phyloP scores from a whole-genome alignment of 139 green algal species.

The Tetraselmis striata region DNA sequence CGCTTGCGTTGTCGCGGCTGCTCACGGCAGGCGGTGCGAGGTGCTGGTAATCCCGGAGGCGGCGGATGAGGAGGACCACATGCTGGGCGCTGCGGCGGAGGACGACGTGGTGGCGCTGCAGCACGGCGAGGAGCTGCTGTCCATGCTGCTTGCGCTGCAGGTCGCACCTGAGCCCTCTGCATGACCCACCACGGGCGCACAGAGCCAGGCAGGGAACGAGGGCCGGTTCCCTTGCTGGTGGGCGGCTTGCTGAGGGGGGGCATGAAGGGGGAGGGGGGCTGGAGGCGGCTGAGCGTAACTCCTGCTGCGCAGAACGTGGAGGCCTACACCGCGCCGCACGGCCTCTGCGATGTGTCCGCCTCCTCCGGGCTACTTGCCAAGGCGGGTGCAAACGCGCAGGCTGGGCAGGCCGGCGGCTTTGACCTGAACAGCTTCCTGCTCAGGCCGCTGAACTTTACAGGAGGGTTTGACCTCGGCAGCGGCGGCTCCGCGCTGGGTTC shows the following conservation, averaged over 20 bases:
- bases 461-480: no score
- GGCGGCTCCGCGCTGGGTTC: no score
- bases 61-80: not conserved
- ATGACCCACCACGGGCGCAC: no score
- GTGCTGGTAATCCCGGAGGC: not conserved
- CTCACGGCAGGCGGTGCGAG: not conserved
- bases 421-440: not conserved
- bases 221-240: no score
- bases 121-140: not conserved
- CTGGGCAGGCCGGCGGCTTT: not conserved
- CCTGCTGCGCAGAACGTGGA: not conserved
- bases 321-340: not conserved
- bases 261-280: no score
- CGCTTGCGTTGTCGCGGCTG: no score
- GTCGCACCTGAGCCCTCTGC: no score
- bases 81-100: not conserved
- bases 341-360: not conserved
- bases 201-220: no score
- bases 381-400: not conserved
- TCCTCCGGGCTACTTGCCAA: not conserved
- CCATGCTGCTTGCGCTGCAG: not conserved
- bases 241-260: no score
- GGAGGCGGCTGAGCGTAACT: no score
- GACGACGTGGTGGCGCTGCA: not conserved
- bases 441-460: not conserved